A percentile compares a stretch with the other conserved stretches of the same genome.
Evolutionary conservation across 2,329 filamentous ascomycete genomes (phyloP).

Genomic region (Paracamarosporium sp.): DNA sequence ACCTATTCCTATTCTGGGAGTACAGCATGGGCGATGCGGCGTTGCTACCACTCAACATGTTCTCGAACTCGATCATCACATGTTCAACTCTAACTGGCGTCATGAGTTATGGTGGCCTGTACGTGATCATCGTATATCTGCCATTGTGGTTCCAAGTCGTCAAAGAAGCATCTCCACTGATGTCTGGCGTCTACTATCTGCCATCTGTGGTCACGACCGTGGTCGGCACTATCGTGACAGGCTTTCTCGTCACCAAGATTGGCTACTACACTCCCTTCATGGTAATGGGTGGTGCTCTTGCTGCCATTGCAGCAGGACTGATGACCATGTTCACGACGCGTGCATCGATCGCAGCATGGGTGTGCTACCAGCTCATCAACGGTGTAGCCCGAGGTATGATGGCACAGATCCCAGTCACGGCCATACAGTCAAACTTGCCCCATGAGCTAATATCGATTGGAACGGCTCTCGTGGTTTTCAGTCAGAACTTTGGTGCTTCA

Average conservation of each 20-base stretch:
- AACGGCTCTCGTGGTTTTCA: slow-evolving; percentile 43
- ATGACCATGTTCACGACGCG: slow-evolving; percentile 49
- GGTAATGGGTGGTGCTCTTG: not conserved
- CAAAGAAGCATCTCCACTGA: slow-evolving; percentile 38
- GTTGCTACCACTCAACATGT: slow-evolving; percentile 43
- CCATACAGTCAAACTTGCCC: slow-evolving; percentile 17
- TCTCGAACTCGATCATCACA: too few species aligned
- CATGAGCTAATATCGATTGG: not conserved
- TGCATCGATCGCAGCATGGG: slow-evolving; percentile 47
- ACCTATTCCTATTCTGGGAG: slow-evolving; percentile 39
- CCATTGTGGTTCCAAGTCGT: slow-evolving; percentile 59
- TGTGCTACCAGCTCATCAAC: slow-evolving; percentile 50
- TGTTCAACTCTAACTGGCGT: slow-evolving; percentile 26
- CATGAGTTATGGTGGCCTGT: slow-evolving; percentile 38
- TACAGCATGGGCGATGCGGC: not conserved
- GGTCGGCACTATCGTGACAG: slow-evolving; percentile 24
- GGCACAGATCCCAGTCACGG: slow-evolving; percentile 26
- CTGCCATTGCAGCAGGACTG: slow-evolving; percentile 46
- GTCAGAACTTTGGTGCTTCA: slow-evolving; percentile 40
- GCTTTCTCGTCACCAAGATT: slow-evolving; percentile 20
- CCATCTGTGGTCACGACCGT: slow-evolving; percentile 47
- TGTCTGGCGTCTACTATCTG: slow-evolving; percentile 52
- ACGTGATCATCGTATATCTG: slow-evolving; percentile 53
- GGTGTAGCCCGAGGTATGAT: not conserved
- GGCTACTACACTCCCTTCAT: slow-evolving; percentile 42